Conservation (phyloP, 192 early-diverging fungal genomes). For the Podila verticillata region DNA sequence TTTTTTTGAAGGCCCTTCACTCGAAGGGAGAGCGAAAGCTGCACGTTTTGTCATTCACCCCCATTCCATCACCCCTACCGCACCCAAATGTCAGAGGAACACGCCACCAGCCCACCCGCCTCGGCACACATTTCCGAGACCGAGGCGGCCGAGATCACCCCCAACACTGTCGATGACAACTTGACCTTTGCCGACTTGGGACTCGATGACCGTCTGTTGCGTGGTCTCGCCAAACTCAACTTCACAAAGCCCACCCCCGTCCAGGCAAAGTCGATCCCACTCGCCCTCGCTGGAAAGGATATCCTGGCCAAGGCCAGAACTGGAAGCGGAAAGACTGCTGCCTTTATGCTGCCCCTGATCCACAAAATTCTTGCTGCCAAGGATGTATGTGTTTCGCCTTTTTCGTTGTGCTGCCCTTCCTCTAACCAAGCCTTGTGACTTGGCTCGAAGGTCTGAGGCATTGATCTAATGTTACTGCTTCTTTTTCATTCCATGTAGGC, state of each 20-base stretch:
- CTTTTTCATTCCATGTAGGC: constrained; percentile 22
- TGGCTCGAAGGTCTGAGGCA: background rate
- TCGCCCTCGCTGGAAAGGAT: constrained; percentile 92
- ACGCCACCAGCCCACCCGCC: background rate
- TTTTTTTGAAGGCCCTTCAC: background rate
- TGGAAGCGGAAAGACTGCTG: constrained; percentile 97
- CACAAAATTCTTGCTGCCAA: constrained; percentile 89
- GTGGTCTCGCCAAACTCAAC: constrained; percentile 86
- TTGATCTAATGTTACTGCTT: constrained; percentile 1
- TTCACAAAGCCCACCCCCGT: constrained; percentile 89
- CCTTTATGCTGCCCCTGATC: constrained; percentile 90
- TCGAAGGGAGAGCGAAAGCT: too few species aligned
- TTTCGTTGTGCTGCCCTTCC: background rate
- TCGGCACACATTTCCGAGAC: constrained; percentile 19
- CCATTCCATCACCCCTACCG: background rate
- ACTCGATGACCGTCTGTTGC: constrained; percentile 87
- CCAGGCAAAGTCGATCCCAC: constrained; percentile 88
- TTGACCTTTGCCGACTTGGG: constrained; percentile 44
- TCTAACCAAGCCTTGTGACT: background rate
- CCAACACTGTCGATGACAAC: constrained; percentile 43
- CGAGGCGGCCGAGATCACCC: constrained; percentile 39
- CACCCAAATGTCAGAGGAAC: constrained; percentile 12
- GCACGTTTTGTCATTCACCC: background rate
- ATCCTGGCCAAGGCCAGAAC: constrained; percentile 93
- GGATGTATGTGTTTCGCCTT: constrained; percentile 52